A percentile compares a stretch with the other conserved stretches of the same genome.
phyloP scores from a whole-genome alignment of 805 yeast species.

The Ogataea ganodermae region DNA sequence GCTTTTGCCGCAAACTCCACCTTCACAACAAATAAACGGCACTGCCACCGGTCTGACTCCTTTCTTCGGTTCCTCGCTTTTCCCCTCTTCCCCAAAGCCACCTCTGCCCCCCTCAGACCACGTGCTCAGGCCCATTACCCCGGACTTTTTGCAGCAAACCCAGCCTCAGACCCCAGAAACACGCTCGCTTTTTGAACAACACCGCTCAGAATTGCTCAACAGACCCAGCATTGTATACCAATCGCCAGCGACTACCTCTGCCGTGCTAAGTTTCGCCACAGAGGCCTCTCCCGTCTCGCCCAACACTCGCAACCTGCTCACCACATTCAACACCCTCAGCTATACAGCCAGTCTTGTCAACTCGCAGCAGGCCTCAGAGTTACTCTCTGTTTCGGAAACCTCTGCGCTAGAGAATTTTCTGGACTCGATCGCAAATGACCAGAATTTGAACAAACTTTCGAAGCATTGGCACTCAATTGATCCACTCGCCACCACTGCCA shows the following conservation, averaged over 20 bases:
- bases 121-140: slow-evolving; percentile 12
- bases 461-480: slow-evolving; percentile 38
- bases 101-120: slow-evolving; percentile 7
- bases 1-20: slow-evolving; percentile 14
- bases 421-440: slow-evolving; percentile 39
- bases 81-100: slow-evolving; percentile 13
- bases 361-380: slow-evolving; percentile 25
- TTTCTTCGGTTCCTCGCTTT: slow-evolving; percentile 1
- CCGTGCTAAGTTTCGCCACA: slow-evolving; percentile 4
- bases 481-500: slow-evolving; percentile 23
- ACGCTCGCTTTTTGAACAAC: slow-evolving; percentile 18
- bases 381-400: slow-evolving; percentile 37
- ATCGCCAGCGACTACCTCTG: slow-evolving; percentile 12
- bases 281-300: slow-evolving; percentile 33
- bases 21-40: slow-evolving; percentile 11
- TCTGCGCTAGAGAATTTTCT: slow-evolving; percentile 38
- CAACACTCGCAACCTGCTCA: slow-evolving; percentile 32
- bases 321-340: slow-evolving; percentile 32
- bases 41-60: slow-evolving; percentile 16
- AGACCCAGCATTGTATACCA: slow-evolving; percentile 14
- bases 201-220: slow-evolving; percentile 20
- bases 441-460: slow-evolving; percentile 28
- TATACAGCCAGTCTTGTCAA: slow-evolving; percentile 20
- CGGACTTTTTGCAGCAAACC: slow-evolving; percentile 11
- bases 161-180: slow-evolving; percentile 7